Base-by-base conservation (phyloP, 225 moss, liverwort and hornwort species). In the Pleurozium schreberi region DNA sequence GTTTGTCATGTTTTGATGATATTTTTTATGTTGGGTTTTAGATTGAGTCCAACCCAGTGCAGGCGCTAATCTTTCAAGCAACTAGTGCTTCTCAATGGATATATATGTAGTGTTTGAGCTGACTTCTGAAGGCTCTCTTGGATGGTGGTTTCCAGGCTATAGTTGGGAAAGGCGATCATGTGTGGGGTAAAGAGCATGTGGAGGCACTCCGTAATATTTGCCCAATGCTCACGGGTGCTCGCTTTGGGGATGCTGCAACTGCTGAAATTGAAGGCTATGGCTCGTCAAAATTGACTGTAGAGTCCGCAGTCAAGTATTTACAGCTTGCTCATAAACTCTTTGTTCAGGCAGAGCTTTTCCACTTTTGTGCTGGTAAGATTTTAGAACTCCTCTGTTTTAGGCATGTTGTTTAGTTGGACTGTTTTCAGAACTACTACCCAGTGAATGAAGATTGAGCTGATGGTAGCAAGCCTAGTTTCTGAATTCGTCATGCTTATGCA, bases 211-310 rank as follows among this genome's bases (percentile, higher is more conserved):
- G 96, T 59, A 95, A 87, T 92, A 95, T 98, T 80, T 98, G 97
- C 85, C 98, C 98, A 80, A 98, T 98, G 97, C 93, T 98, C 50
- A 97, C 96, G 83, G 96, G 94, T 90, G 95, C 97, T 86, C 95
- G 95, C 82, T 92, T 95, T 86, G 96, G 96, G 81, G 98, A 98
- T 88, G 98, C 97, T 94, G 96, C 98, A 53, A 95, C 94, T 74
- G 97, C 96, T 83, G 98, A 98, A 96, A 96, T 98, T 71, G 98
- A 98, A 92, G 98, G 98, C 61, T 98, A 98, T 86, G 98, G 98
- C 22, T 96, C 98, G 18, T 98, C 98, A 55, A 98, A 98, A 87
- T 90, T 98, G 85, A 98, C 98, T 75, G 98, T 98, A 74, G 98
- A 98, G 68, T 98, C 98, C 10, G 97, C 98, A 87, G 98, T 98